These are phyloP conservation scores for Colletotrichum ledebouriae DNA, from an alignment of 2,329 filamentous ascomycete genomes.

Conservation along the genomic window DNA sequence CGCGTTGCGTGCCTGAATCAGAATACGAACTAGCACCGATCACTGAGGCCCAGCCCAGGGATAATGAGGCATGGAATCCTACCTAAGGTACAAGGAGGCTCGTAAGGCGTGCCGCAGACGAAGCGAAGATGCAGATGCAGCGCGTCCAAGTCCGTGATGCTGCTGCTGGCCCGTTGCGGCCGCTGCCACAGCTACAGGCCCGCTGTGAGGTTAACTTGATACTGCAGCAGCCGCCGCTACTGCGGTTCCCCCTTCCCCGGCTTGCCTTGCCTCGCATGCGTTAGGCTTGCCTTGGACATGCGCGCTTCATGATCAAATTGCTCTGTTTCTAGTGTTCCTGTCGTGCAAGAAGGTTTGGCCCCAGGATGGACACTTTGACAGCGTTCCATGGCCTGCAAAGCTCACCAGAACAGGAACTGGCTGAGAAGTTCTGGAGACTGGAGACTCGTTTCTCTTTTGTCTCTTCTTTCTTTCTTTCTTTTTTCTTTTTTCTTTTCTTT, in stretches of 20 bases:
- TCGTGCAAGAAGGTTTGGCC: slow-evolving; percentile 22
- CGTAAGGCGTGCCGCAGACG: slow-evolving; percentile 5
- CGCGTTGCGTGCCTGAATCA: slow-evolving; percentile 13
- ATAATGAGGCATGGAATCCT: slow-evolving; percentile 2
- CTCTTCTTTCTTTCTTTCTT: neutral
- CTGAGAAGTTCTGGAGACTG: slow-evolving; percentile 25
- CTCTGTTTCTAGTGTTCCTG: neutral
- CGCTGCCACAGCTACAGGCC: slow-evolving; percentile 24
- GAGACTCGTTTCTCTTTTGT: slow-evolving; percentile 23
- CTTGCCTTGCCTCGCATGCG: slow-evolving; percentile 14
- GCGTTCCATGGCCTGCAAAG: slow-evolving; percentile 30
- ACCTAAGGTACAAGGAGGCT: neutral
- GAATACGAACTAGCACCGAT: slow-evolving; percentile 7
- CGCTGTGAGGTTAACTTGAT: slow-evolving; percentile 2
- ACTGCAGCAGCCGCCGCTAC: slow-evolving; percentile 16
- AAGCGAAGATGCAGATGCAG: slow-evolving; percentile 1
- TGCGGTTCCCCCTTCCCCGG: slow-evolving; percentile 11
- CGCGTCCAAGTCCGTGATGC: slow-evolving; percentile 20
- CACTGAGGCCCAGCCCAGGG: slow-evolving; percentile 1
- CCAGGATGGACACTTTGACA: slow-evolving; percentile 21
- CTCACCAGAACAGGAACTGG: slow-evolving; percentile 27
- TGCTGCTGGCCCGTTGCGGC: slow-evolving; percentile 23
- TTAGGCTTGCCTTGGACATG: neutral
- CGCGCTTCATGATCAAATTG: neutral
- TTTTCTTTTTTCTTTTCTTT: too few relatives aligned